Percentiles rank a stretch among this genome's conserved stretches.
Conservation (phyloP, 2,329 filamentous ascomycete genomes). For the Colletotrichum simmondsii region DNA sequence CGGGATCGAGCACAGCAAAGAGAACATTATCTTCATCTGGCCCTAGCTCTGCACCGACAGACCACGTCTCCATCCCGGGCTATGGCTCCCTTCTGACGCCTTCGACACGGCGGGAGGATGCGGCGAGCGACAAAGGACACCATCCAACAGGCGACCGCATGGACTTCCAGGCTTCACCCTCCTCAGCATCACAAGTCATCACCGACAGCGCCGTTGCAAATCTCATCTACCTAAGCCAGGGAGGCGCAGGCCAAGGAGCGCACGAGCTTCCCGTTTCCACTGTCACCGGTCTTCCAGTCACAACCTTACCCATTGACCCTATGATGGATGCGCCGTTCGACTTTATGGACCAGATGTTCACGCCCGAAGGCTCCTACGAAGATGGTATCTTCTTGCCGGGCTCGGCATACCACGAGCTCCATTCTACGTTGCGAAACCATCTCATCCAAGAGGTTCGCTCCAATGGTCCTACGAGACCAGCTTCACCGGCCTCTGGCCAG, state of each 20-base stretch:
- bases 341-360: slow-evolving; percentile 42
- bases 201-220: slow-evolving; percentile 49
- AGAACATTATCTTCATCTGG: slow-evolving; percentile 15
- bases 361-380: slow-evolving; percentile 45
- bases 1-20: slow-evolving; percentile 6
- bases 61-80: neutral
- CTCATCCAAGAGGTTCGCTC: slow-evolving; percentile 56
- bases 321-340: slow-evolving; percentile 30
- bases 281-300: slow-evolving; percentile 9
- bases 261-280: neutral
- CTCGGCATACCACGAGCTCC: slow-evolving; percentile 57
- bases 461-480: slow-evolving; percentile 45
- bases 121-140: slow-evolving; percentile 6
- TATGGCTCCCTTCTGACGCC: slow-evolving; percentile 11
- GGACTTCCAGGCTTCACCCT: slow-evolving; percentile 33
- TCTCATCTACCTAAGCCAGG: slow-evolving; percentile 47
- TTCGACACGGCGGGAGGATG: slow-evolving; percentile 12
- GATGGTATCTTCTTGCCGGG: slow-evolving; percentile 59
- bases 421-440: slow-evolving; percentile 55
- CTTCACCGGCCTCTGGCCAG: slow-evolving; percentile 11
- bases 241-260: slow-evolving; percentile 33
- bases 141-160: neutral
- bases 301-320: slow-evolving; percentile 24
- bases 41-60: slow-evolving; percentile 3
- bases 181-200: slow-evolving; percentile 39